Conservation (phyloP, 805 yeast species). For the Metschnikowia chrysomelidarum region DNA sequence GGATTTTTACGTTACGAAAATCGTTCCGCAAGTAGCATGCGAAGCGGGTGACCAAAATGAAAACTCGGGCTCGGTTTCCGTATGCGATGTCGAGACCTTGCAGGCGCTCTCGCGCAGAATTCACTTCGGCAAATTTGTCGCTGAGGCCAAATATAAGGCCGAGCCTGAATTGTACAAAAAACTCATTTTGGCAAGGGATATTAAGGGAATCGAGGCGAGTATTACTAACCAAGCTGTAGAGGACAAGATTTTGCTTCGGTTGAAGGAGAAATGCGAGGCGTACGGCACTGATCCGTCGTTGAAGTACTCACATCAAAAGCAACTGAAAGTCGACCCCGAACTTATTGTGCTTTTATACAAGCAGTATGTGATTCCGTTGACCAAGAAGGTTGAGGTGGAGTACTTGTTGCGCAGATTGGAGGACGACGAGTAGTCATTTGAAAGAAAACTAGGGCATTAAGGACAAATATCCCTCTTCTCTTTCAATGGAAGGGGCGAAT, state of each 20-base stretch:
- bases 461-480: too few relatives aligned
- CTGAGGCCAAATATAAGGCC: constrained; percentile 83
- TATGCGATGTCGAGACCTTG: constrained; percentile 79
- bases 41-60: constrained; percentile 72
- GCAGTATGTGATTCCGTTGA: constrained; percentile 87
- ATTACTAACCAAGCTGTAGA: constrained; percentile 91
- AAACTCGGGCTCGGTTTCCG: constrained; percentile 83
- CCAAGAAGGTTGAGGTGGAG: constrained; percentile 93
- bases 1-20: constrained; percentile 63
- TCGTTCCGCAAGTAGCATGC: constrained; percentile 72
- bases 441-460: too few relatives aligned
- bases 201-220: constrained; percentile 68
- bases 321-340: constrained; percentile 78
- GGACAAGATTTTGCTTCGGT: constrained; percentile 72
- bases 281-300: constrained; percentile 89
- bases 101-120: constrained; percentile 89
- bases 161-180: constrained; percentile 63
- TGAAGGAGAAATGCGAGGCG: constrained; percentile 75
- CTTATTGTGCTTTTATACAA: constrained; percentile 79
- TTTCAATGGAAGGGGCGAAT: too few relatives aligned
- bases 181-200: constrained; percentile 64
- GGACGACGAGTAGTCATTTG: too few relatives aligned
- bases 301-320: constrained; percentile 66
- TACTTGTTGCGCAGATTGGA: constrained; percentile 69
- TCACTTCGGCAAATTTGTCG: constrained; percentile 97